A percentile compares a stretch with the other conserved stretches of the same genome.
Conservation (phyloP, 2,329 filamentous ascomycete species). For the Talaromyces sp. region DNA sequence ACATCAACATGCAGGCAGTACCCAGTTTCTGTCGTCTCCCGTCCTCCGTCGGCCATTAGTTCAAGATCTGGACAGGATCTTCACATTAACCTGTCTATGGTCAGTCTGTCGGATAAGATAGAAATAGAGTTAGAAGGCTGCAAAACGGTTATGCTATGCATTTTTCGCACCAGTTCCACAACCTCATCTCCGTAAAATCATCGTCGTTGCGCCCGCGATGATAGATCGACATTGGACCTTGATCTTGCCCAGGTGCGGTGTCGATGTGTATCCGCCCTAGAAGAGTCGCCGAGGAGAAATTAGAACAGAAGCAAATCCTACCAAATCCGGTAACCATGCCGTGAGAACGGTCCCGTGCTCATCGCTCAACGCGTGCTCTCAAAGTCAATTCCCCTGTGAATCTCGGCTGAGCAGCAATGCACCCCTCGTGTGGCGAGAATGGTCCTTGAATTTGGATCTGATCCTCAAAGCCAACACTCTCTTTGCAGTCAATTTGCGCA, state of each 20-base stretch:
- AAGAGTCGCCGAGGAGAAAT: neutral
- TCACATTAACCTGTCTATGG: neutral
- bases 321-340: constrained; percentile 1
- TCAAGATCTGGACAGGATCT: neutral
- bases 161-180: neutral
- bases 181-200: neutral
- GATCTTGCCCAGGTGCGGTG: neutral
- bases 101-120: neutral
- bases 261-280: neutral
- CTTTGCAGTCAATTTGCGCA: neutral
- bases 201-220: neutral
- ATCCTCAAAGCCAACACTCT: neutral
- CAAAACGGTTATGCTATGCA: constrained; percentile 4
- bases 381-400: constrained; percentile 13
- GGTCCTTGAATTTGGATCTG: neutral
- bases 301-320: constrained; percentile 1
- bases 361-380: neutral
- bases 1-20: constrained; percentile 2
- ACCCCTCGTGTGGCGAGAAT: neutral
- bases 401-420: neutral
- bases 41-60: neutral
- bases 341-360: constrained; percentile 8
- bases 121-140: neutral
- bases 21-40: neutral
- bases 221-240: neutral